These are phyloP conservation scores for Spergularia azorica DNA, from an alignment of 179 eudicot species.

Conservation along the genomic window DNA sequence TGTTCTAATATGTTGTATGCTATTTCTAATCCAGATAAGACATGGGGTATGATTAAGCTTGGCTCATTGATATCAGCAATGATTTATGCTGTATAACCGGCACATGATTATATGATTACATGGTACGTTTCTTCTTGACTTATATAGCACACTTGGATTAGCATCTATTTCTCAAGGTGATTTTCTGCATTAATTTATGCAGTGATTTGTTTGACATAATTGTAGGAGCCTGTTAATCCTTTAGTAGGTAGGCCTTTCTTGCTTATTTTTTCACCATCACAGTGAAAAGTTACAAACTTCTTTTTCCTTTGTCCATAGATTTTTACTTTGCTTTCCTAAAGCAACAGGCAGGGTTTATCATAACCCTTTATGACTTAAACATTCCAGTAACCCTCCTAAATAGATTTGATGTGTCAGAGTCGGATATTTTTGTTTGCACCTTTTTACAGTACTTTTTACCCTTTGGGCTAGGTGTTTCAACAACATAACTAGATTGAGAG, in stretches of 20 bases:
- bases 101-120: constrained; percentile 42
- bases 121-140: constrained; percentile 32
- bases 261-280: constrained; percentile 13
- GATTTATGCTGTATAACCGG: constrained; percentile 18
- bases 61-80: constrained; percentile 20
- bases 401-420: too few relatives aligned
- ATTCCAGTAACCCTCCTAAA: too few relatives aligned
- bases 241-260: constrained; percentile 4
- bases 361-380: constrained; percentile 31
- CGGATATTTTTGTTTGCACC: too few relatives aligned
- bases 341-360: constrained; percentile 28
- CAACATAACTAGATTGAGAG: too few relatives aligned
- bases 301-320: constrained; percentile 8
- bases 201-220: constrained; percentile 6
- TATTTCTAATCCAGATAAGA: constrained; percentile 22
- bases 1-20: constrained; percentile 23
- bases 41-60: constrained; percentile 21
- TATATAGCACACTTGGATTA: constrained; percentile 9
- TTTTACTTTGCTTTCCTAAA: constrained; percentile 29
- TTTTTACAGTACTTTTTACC: too few relatives aligned
- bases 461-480: too few relatives aligned
- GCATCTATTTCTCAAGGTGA: constrained; percentile 11
- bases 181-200: constrained; percentile 26
- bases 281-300: constrained; percentile 13
- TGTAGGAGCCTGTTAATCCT: constrained; percentile 16